Evolutionary conservation across 441 rosid genomes (phyloP), one percentile per base, ranked within the genome.

Genomic region (Arabidopsis lyrata): DNA sequence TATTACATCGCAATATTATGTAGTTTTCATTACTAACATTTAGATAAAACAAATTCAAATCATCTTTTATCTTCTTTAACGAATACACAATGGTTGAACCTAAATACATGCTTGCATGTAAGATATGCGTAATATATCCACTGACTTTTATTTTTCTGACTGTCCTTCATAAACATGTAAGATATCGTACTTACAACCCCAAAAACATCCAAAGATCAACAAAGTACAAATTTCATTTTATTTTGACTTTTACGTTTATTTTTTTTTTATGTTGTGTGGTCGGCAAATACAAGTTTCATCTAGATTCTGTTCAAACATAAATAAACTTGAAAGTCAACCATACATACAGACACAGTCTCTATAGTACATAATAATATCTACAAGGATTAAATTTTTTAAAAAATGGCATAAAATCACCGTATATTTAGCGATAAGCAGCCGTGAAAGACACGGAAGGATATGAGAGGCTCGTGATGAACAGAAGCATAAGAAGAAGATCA

Each of bases 391-490:
- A 57, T 29, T 29, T 29, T 29, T 60, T 1, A 22, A 22, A 22
- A 22, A 22, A 22, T 22, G 1, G 22, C 22, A 9, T 56, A 36
- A 52, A 63, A 61, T 74, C 12, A 68, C 48, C 27, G 56, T 15
- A 45, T n/a, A 38, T 44, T 41, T 22, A 60, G 45, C n/a, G 48
- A 70, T 54, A 64, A 70, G 71, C 38, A 66, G 61, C 63, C 73
- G 74, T 66, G 77, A 36, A 48, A 45, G 70, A 72, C 54, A 72
- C 64, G 81, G 24, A 73, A 77, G 64, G 60, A 66, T 32, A 24
- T 47, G 69, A 55, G 34, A 24, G 55, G 29, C 34, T 75, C 79
- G 68, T 69, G 70, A 60, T 56, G n/a, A 66, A 48, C 72, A 67
- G 35, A 48, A 68, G 34, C 5, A 6, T 7, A 41, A 56, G 15